Evolutionary conservation across 495 filamentous ascomycete species (phyloP), one percentile per base, ranked within the genome.

Genomic region (Lasiosphaeria ovina): DNA sequence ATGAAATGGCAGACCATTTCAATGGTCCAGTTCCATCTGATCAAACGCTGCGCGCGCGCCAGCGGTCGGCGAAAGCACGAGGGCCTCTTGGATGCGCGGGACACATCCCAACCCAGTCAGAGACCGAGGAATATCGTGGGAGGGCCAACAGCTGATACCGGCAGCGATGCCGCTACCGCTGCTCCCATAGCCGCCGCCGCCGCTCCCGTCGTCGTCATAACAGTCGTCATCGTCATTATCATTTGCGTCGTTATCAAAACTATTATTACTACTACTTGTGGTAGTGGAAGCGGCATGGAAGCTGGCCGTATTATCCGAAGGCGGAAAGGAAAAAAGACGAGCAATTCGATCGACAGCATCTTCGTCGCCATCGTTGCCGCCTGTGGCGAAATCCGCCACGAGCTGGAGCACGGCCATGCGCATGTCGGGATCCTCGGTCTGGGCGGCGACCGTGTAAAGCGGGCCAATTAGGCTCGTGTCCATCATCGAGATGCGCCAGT

Each of bases 391-490:
- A 24, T 42, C 31, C 0, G 35, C 33, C 54, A 66, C 48, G 10
- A 63, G n/a, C 35, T 31, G n/a, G 12, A 59, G 44, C 0, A 62
- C 66, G 3, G 54, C 14, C 14, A 48, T 9, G 9, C 60, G 57
- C 14, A 58, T 3, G 1, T 10, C 3, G 9, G 44, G 17, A 54
- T 62, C 51, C 0, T 11, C 6, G 3, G 64, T 38, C 8, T 62
- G 44, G 1, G 52, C 31, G 3, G 67, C 62, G 10, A 67, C 57
- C 2, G 66, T 36, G 55, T 55, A 69, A 0, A 69, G 56, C 3
- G 67, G 67, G 33, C 57, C 67, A 12, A 59, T 33, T n/a, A 66
- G 51, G 34, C 54, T 59, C n/a, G 61, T 61, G 51, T 64, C 62
- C 52, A 51, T 33, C 10, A 53, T 17, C 36, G 55, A 65, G 34